Evolutionary conservation across 2,329 filamentous ascomycete genomes (phyloP).

Genomic region (Pezicula radicicola): DNA sequence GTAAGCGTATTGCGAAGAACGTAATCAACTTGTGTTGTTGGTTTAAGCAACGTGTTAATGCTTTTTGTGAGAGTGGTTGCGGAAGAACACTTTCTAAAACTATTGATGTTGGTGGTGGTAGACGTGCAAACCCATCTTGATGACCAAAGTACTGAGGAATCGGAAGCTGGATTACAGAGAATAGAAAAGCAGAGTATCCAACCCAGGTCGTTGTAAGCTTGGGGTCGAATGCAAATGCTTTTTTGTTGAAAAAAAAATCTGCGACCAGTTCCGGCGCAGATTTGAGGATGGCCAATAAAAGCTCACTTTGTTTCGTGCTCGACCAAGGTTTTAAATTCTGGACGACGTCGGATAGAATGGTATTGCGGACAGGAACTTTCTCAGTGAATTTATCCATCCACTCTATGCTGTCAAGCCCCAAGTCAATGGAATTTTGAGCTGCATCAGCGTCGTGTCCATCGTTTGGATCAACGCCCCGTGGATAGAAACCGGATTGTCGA

Average conservation of each 20-base stretch:
- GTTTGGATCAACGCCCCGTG: constrained; percentile 62
- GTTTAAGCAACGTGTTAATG: constrained; percentile 74
- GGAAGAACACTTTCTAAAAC: constrained; percentile 86
- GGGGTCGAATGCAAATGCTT: constrained; percentile 81
- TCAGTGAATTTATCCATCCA: constrained; percentile 67
- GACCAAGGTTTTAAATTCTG: constrained; percentile 80
- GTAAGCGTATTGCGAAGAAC: constrained; percentile 78
- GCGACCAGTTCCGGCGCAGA: constrained; percentile 83
- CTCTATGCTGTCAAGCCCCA: constrained; percentile 66
- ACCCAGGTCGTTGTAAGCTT: constrained; percentile 94
- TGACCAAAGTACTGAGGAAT: constrained; percentile 73
- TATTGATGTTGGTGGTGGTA: constrained; percentile 76
- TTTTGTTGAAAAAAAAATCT: constrained; percentile 80
- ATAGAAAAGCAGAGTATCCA: constrained; percentile 85
- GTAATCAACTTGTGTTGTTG: constrained; percentile 76
- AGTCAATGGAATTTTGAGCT: constrained; percentile 49
- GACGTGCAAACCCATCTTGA: constrained; percentile 53
- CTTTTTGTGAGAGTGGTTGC: constrained; percentile 75
- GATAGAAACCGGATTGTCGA: constrained; percentile 80
- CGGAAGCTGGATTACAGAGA: constrained; percentile 72
- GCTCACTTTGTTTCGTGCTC: constrained; percentile 74
- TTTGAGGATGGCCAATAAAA: constrained; percentile 76
- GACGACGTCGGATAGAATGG: constrained; percentile 73
- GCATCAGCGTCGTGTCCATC: constrained; percentile 41
- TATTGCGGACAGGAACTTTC: constrained; percentile 74